Evolutionary conservation across 257 asterid genomes (phyloP).

Genomic region (Jacaranda mimosifolia): DNA sequence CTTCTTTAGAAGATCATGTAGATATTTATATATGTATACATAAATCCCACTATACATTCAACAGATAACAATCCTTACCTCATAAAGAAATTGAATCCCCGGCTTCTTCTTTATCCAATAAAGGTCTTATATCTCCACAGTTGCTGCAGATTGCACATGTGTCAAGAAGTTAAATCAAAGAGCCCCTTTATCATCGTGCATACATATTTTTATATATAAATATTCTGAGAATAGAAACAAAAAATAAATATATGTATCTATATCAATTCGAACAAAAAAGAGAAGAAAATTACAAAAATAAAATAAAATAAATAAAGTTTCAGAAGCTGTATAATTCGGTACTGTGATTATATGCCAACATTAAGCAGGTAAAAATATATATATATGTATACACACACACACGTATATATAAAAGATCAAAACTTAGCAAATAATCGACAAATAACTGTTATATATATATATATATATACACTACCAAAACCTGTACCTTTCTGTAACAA

Average conservation of each 20-base stretch:
- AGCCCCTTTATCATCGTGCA: slow-evolving; percentile 13
- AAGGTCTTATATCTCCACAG: not conserved
- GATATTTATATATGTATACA: not conserved
- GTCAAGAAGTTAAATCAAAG: not conserved
- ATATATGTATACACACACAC: no score
- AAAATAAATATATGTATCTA: not conserved
- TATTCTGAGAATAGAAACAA: not conserved
- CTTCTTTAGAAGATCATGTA: not conserved
- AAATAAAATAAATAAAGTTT: no score
- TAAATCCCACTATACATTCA: not conserved
- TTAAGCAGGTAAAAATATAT: no score
- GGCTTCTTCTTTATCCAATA: not conserved
- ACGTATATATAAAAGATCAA: no score
- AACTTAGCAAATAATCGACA: no score
- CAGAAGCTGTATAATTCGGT: no score
- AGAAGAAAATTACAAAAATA: not conserved
- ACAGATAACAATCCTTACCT: slow-evolving; percentile 6
- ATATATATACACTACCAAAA: no score
- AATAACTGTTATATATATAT: no score
- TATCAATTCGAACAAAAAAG: not conserved
- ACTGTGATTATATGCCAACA: no score
- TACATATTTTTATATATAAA: not conserved
- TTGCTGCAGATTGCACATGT: not conserved
- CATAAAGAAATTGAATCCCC: slow-evolving; percentile 7
- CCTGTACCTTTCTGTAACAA: no score